Evolutionary conservation across 2,329 filamentous ascomycete species (phyloP).

Genomic region (Periconia sp.): DNA sequence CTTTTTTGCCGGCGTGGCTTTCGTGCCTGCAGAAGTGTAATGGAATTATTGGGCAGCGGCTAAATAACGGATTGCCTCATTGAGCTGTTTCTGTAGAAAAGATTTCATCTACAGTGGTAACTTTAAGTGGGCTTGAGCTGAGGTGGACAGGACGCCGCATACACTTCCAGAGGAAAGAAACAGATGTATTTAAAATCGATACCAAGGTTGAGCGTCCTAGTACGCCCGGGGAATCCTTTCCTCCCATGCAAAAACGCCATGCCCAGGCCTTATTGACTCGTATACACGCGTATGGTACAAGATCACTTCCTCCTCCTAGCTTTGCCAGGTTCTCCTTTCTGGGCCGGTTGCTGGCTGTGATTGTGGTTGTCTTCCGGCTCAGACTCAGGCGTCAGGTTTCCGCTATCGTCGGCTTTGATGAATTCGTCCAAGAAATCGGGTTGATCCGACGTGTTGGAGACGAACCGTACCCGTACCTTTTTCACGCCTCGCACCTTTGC

Average conservation of each 20-base stretch:
- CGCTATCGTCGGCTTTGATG: slow-evolving; percentile 40
- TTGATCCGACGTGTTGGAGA: slow-evolving; percentile 66
- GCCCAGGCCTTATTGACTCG: slow-evolving; percentile 8
- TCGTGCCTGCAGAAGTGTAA: slow-evolving; percentile 30
- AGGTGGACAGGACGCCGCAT: too few species aligned
- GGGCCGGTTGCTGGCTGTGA: slow-evolving; percentile 34
- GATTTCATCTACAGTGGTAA: too few species aligned
- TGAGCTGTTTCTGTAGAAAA: slow-evolving; percentile 6
- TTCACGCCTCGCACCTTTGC: slow-evolving; percentile 82
- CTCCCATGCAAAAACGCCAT: slow-evolving; percentile 31
- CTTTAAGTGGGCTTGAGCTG: too few species aligned
- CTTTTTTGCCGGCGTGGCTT: slow-evolving; percentile 44
- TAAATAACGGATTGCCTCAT: slow-evolving; percentile 23
- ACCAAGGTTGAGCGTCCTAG: slow-evolving; percentile 2
- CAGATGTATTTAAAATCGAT: slow-evolving; percentile 11
- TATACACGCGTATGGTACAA: slow-evolving; percentile 27
- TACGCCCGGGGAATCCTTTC: slow-evolving; percentile 22
- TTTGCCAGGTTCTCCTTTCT: slow-evolving; percentile 26
- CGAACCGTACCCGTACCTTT: slow-evolving; percentile 82
- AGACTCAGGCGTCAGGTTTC: slow-evolving; percentile 36
- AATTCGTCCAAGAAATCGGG: slow-evolving; percentile 75
- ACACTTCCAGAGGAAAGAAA: too few species aligned
- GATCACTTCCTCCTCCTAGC: slow-evolving; percentile 26
- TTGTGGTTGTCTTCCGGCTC: slow-evolving; percentile 36
- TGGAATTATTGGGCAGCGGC: slow-evolving; percentile 27